phyloP scores from a whole-genome alignment of 2,329 filamentous ascomycete genomes.

The Neodidymelliopsis sp. region DNA sequence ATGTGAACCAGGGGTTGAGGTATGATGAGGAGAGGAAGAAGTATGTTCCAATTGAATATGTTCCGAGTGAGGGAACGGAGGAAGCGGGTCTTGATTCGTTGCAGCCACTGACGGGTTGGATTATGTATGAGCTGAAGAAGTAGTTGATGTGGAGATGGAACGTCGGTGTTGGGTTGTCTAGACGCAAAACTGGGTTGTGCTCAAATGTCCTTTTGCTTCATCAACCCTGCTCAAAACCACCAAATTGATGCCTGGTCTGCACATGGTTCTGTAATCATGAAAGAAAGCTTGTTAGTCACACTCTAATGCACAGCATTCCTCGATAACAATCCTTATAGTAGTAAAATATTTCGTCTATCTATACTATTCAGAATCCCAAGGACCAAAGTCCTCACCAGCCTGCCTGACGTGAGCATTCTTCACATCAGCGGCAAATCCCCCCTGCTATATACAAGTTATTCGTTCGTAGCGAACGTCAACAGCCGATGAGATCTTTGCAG shows the following conservation, averaged over 20 bases:
- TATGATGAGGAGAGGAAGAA: too few species aligned
- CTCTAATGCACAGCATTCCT: too few species aligned
- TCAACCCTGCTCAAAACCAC: too few species aligned
- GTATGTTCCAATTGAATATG: too few species aligned
- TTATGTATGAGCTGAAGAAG: constrained; percentile 19
- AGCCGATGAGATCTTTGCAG: background rate
- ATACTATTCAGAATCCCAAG: background rate
- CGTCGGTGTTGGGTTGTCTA: too few species aligned
- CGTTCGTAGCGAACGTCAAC: background rate
- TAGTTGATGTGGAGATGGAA: background rate
- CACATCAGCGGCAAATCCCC: constrained; percentile 6
- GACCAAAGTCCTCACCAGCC: background rate
- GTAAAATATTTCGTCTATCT: constrained; percentile 5
- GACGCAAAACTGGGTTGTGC: too few species aligned
- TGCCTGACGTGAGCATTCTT: constrained; percentile 1
- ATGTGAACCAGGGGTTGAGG: too few species aligned
- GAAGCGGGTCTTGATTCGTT: constrained; percentile 17
- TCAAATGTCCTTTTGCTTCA: too few species aligned
- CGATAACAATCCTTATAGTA: background rate
- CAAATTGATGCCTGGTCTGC: too few species aligned
- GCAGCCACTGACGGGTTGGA: constrained; percentile 22
- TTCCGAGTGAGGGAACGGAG: background rate
- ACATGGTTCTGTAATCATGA: too few species aligned
- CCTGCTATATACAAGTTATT: constrained; percentile 16
- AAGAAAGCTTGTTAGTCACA: too few species aligned